Base-by-base conservation (phyloP, 2,329 filamentous ascomycete species). In the Achaetomium macrosporum region DNA sequence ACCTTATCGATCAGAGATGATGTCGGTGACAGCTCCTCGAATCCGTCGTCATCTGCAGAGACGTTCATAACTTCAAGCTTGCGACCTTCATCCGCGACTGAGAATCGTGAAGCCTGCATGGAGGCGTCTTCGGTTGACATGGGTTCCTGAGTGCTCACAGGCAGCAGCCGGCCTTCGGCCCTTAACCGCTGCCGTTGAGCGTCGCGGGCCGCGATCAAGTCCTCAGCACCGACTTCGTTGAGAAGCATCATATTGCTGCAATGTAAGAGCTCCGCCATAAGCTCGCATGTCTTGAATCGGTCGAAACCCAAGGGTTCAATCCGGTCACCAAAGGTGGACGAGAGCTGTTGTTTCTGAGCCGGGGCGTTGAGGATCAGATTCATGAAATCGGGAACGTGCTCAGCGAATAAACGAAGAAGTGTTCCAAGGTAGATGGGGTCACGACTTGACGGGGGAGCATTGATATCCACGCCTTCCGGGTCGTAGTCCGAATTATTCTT, bases 401-500 rank as follows among this genome's bases (percentile, higher is more conserved):
- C 81, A 13, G 91, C 92, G 64, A 99, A 99, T 58, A 92, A 77
- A 45, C 92, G 84, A 35, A 99, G 79, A 7, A 99, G 77, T 1
- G 87, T 93, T 19, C 93, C 93, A 0, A 99, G 81, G 65, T 97
- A 99, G 62, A 99, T 99, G 4, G 93, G 93, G 64, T 99, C 93
- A 47, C 87, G 84, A 59, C 83, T 87, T 1, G 90, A 92, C 0
- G 92, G 92, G 50, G 85, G 76, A 2, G 87, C 82, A 59, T 88
- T 88, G 29, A 88, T 83, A 54, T 90, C 89, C 45, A 87, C 83
- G 56, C 91, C 84, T 62, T 97, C 93, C 1, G 93, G 86, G 62
- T 99, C 93, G 67, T 99, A 99, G 70, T 99, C 93, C 0, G 93
- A 97, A 68, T 99, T 99, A 71, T 99, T 99, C 74, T 99, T 99